Conservation (phyloP, 108 stramenopile species). For the Discostella stelligeroides region DNA sequence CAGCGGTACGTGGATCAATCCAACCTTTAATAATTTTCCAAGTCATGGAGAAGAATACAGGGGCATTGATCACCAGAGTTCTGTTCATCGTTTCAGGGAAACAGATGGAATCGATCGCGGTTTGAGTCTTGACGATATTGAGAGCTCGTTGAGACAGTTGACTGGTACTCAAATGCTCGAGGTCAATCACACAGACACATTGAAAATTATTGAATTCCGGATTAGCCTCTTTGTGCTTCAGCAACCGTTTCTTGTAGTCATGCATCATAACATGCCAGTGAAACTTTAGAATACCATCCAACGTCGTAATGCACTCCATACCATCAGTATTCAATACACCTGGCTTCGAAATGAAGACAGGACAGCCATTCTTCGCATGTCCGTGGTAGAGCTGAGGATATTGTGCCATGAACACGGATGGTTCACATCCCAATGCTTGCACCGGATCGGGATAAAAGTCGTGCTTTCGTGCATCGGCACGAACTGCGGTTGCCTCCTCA, state of each 20-base stretch:
- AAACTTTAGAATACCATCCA: conserved; percentile 78
- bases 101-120: conserved; percentile 85
- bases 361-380: conserved; percentile 73
- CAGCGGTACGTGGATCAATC: conserved; percentile 81
- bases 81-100: conserved; percentile 88
- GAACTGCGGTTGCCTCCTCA: conserved; percentile 73
- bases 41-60: conserved; percentile 81
- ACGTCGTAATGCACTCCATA: conserved; percentile 82
- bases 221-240: conserved; percentile 64
- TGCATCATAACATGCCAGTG: conserved; percentile 90
- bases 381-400: conserved; percentile 86
- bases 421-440: conserved; percentile 68
- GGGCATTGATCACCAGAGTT: conserved; percentile 82
- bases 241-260: conserved; percentile 67
- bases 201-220: conserved; percentile 80
- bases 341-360: conserved; percentile 83
- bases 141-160: conserved; percentile 64
- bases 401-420: conserved; percentile 65
- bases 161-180: conserved; percentile 63
- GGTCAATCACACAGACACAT: conserved; percentile 73
- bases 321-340: conserved; percentile 79
- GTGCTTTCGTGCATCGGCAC: conserved; percentile 54
- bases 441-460: conserved; percentile 82
- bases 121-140: conserved; percentile 83
- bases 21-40: conserved; percentile 88